Base-by-base conservation (phyloP, 1,284 basidiomycete species). In the Ganoderma lingzhi region DNA sequence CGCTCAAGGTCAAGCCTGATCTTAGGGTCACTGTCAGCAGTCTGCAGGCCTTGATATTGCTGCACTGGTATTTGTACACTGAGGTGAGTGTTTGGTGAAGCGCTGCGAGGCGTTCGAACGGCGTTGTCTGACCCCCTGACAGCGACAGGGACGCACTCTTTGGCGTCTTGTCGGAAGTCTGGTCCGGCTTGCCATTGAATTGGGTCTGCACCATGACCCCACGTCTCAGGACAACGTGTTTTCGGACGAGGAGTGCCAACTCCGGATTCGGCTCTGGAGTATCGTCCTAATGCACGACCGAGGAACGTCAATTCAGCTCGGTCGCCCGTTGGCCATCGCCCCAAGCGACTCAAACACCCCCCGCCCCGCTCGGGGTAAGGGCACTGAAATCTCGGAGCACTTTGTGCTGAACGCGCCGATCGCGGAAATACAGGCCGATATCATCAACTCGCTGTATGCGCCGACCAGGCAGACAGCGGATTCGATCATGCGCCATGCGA, bases 11-110 rank as follows among this genome's bases (percentile, higher is more conserved):
- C 73, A 94, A 95, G 76, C 91, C 93, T 10, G 92, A 95, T 71
- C 81, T 95, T 55, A 87, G 91, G 28, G 92, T 94, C 75, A 93
- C 92, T 4, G 86, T 94, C 39, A 90, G 90, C 6, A 93, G 92
- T 77, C 80, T 95, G 69, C 93, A 95, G 78, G 92, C 93, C 1
- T 84, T 95, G 64, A 93, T 94, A 39, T 79, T 95, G 9, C 80
- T 95, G 51, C 93, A 95, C 67, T 95, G 93, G 93, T 94, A 94
- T 79, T 83, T 95, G 28, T 95, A 95, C 75, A 93, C 91, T 28
- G 93, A 95, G 85, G 93, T 93, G 73, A 70, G 87, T 78, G 30
- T 19, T 59, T 60, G 45, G 62, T 19, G 32, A 32, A 37, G 23
- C 63, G 45, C 19, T 37, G 32, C 66, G 15, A 71, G 51, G 75